phyloP scores from a whole-genome alignment of 768 basidiomycete species.

The Termitomyces eurrhizus region DNA sequence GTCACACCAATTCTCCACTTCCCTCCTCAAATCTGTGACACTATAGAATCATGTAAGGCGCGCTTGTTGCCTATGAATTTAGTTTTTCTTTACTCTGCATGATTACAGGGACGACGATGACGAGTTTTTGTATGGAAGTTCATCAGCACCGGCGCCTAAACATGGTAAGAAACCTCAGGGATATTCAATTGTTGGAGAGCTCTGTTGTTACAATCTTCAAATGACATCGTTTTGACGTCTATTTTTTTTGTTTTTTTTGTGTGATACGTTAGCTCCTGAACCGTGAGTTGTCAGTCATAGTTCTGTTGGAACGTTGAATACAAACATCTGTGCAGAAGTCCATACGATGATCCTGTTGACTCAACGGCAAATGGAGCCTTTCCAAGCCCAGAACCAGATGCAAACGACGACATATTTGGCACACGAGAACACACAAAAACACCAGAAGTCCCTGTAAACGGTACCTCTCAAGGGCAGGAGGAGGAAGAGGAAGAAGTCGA shows the following conservation, averaged over 20 bases:
- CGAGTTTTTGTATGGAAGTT: conserved; percentile 71
- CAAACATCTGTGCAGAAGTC: conserved; percentile 23
- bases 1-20: conserved; percentile 4
- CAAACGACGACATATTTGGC: conserved; percentile 19
- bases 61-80: not conserved
- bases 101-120: conserved; percentile 70
- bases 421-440: conserved; percentile 18
- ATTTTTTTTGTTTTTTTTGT: conserved; percentile 28
- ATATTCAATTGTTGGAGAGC: conserved; percentile 16
- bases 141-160: conserved; percentile 30
- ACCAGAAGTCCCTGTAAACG: conserved; percentile 30
- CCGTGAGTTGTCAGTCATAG: conserved; percentile 49
- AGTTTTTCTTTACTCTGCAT: not conserved
- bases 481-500: conserved; percentile 33
- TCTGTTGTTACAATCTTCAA: conserved; percentile 28
- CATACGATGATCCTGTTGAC: conserved; percentile 35
- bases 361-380: conserved; percentile 45
- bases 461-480: conserved; percentile 15
- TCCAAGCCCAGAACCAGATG: conserved; percentile 46
- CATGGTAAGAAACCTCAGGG: conserved; percentile 42
- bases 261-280: conserved; percentile 50
- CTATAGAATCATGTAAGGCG: conserved; percentile 12
- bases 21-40: not conserved
- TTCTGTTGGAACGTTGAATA: conserved; percentile 12
- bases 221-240: conserved; percentile 38